Base-by-base conservation (phyloP, 768 basidiomycete species). In the Russula earlei region DNA sequence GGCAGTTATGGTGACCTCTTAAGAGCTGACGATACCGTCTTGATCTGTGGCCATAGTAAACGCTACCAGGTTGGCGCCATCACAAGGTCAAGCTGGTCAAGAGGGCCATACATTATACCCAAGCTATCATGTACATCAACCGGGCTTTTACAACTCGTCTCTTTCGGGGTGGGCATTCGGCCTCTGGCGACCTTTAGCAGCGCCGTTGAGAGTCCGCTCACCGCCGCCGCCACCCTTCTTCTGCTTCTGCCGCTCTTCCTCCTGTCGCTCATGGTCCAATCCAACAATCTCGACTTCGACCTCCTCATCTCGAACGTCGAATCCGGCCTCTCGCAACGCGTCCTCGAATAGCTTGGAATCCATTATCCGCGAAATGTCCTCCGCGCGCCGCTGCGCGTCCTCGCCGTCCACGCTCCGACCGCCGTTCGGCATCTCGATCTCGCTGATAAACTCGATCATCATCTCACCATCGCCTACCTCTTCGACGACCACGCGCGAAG, bases 291-390 rank as follows among this genome's bases (percentile, higher is more conserved):
- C 54, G 52, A 62, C 31, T 19, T 55, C 58, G 15, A 55, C 49
- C 55, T 63, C 66, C 42, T 71, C 72, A 49, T 68, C 70, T 47
- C 69, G 71, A 60, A 79, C 70, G 58, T 83, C 76, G 61, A 72
- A 74, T 3, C 81, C 79, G 19, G 77, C 80, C 24, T 74, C 77
- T 24, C 77, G 77, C 41, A 87, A 66, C 37, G 75, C 72, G 14
- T 80, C 75, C 38, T 72, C 71, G 43, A 85, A 67, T 47, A 45
- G 12, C 36, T 49, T 25, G 14, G 49, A 62, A 61, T 71, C 69
- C 65, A 67, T 64, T 65, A 68, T 45, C 64, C 67, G 56, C 61
- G 67, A 55, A 63, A 67, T 55, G 58, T 63, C 65, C 14, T 66
- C 66, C 19, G 51, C 66, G 45, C 56, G 61, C n/a, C 49, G 56